Evolutionary conservation across 108 stramenopile genomes (phyloP).

Genomic region (Skeletonema tropicum): DNA sequence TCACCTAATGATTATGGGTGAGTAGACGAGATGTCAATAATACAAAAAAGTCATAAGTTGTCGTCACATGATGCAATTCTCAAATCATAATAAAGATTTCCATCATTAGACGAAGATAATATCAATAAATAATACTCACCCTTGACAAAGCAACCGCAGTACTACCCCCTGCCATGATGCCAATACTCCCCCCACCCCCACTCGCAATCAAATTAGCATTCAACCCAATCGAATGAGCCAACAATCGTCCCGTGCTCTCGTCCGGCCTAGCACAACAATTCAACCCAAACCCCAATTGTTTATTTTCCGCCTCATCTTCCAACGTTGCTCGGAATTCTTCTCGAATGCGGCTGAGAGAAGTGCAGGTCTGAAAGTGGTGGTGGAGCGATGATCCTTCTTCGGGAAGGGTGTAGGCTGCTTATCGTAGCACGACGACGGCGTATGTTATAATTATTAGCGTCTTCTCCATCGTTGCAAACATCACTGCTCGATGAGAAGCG

Average conservation of each 20-base stretch:
- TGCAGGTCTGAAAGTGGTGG: slow-evolving; percentile 3
- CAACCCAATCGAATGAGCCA: slow-evolving; percentile 16
- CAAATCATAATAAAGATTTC: no score
- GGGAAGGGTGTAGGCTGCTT: not conserved
- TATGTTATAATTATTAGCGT: not conserved
- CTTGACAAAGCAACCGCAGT: slow-evolving; percentile 5
- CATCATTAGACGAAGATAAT: no score
- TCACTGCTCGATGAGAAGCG: not conserved
- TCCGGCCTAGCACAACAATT: slow-evolving; percentile 1
- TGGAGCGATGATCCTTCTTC: slow-evolving; percentile 1
- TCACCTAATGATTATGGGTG: not conserved
- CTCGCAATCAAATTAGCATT: slow-evolving; percentile 10
- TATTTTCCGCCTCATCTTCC: slow-evolving; percentile 1
- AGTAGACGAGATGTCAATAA: not conserved
- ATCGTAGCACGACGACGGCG: not conserved
- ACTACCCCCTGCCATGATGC: not conserved
- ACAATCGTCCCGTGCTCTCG: slow-evolving; percentile 2
- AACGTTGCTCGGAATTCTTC: not conserved
- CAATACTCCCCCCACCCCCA: not conserved
- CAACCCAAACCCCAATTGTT: not conserved
- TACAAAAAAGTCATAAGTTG: no score
- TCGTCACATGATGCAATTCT: no score
- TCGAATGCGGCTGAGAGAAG: not conserved
- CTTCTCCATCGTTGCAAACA: not conserved
- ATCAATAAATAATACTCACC: not conserved